phyloP scores from a whole-genome alignment of 2,329 filamentous ascomycete genomes.

The Sarocladium strictum region DNA sequence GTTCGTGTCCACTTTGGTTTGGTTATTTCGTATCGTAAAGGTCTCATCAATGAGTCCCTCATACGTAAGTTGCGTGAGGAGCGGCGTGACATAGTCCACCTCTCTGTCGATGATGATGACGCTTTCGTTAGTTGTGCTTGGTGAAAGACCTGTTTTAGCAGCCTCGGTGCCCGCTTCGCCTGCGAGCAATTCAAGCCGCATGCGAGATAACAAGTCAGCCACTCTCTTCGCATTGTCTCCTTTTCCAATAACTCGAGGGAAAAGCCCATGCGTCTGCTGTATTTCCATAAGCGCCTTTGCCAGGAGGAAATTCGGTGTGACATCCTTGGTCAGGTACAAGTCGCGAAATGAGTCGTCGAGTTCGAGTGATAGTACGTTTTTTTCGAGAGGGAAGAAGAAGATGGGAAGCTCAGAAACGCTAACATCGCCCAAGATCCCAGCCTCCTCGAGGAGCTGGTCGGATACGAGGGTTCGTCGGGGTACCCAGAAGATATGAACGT shows the following conservation, averaged over 20 bases:
- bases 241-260: conserved; percentile 91
- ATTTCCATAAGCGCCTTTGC: conserved; percentile 92
- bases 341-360: conserved; percentile 82
- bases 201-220: conserved; percentile 78
- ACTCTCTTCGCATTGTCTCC: conserved; percentile 89
- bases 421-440: conserved; percentile 86
- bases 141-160: conserved; percentile 63
- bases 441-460: conserved; percentile 86
- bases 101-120: conserved; percentile 94
- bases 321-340: conserved; percentile 84
- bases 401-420: conserved; percentile 83
- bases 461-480: conserved; percentile 87
- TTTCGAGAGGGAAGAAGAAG: conserved; percentile 86
- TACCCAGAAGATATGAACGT: conserved; percentile 96
- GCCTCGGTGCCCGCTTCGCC: conserved; percentile 65
- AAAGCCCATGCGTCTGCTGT: conserved; percentile 85
- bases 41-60: conserved; percentile 93
- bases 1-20: conserved; percentile 86
- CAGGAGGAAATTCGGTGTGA: conserved; percentile 81
- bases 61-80: conserved; percentile 94
- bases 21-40: conserved; percentile 86
- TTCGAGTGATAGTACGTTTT: conserved; percentile 86
- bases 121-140: conserved; percentile 83
- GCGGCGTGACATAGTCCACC: conserved; percentile 84
- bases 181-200: conserved; percentile 83